Percentiles rank a stretch among this genome's conserved stretches.
Conservation (phyloP, 2,329 filamentous ascomycete species). For the Calonectria ilicicola region DNA sequence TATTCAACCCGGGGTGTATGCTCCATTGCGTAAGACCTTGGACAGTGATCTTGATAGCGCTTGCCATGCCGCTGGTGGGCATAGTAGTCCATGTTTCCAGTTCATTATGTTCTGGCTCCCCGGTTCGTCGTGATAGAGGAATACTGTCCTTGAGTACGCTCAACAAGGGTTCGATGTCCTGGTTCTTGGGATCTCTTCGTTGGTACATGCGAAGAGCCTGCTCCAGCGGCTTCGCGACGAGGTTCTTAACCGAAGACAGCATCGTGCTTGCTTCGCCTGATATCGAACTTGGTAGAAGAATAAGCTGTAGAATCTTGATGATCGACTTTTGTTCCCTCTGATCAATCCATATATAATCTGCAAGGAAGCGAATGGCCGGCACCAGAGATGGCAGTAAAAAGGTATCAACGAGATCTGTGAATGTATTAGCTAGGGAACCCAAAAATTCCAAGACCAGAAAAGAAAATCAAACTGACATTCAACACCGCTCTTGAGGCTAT, state of each 20-base stretch:
- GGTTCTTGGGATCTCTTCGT: slow-evolving; percentile 73
- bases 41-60: slow-evolving; percentile 70
- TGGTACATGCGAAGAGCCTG: slow-evolving; percentile 75
- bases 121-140: slow-evolving; percentile 70
- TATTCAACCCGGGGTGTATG: slow-evolving; percentile 65
- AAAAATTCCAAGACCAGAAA: too few relatives aligned
- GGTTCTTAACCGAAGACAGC: slow-evolving; percentile 77
- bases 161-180: slow-evolving; percentile 77
- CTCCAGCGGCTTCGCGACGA: slow-evolving; percentile 77
- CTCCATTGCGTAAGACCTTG: slow-evolving; percentile 76
- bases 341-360: slow-evolving; percentile 76
- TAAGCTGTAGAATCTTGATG: slow-evolving; percentile 78
- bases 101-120: slow-evolving; percentile 73
- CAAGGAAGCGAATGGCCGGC: slow-evolving; percentile 78
- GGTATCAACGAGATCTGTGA: slow-evolving; percentile 78
- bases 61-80: slow-evolving; percentile 66
- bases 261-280: slow-evolving; percentile 79
- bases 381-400: slow-evolving; percentile 85
- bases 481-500: slow-evolving; percentile 78
- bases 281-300: slow-evolving; percentile 77
- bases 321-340: slow-evolving; percentile 75
- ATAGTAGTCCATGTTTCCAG: slow-evolving; percentile 75
- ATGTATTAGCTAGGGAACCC: slow-evolving; percentile 27
- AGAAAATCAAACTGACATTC: slow-evolving; percentile 69
- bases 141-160: slow-evolving; percentile 72